These are phyloP conservation scores for Fusarium nematophilum DNA, from an alignment of 2,329 filamentous ascomycete genomes.

Conservation along the genomic window DNA sequence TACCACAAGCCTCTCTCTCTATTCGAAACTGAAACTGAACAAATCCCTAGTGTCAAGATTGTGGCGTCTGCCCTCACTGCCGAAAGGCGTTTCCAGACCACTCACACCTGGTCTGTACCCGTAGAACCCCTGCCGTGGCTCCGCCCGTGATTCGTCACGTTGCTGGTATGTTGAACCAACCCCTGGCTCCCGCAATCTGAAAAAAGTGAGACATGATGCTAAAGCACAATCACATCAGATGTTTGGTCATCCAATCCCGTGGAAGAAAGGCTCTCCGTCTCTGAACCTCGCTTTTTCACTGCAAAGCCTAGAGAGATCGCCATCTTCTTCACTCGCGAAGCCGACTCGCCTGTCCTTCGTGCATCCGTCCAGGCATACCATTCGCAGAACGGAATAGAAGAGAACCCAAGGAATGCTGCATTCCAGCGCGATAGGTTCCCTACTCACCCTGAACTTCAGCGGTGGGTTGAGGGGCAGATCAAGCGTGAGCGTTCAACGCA, in stretches of 20 bases:
- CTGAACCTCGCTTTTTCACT: constrained; percentile 51
- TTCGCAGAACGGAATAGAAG: constrained; percentile 46
- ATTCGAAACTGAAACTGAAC: constrained; percentile 44
- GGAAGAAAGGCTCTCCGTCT: constrained; percentile 50
- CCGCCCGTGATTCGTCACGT: constrained; percentile 54
- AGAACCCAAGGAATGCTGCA: constrained; percentile 50
- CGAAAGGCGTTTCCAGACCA: constrained; percentile 55
- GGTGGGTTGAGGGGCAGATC: constrained; percentile 54
- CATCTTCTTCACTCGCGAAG: constrained; percentile 50
- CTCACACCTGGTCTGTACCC: constrained; percentile 54
- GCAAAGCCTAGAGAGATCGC: constrained; percentile 51
- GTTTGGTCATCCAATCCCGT: constrained; percentile 51
- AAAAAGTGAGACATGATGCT: constrained; percentile 40
- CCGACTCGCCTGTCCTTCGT: constrained; percentile 52
- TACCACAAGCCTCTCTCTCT: constrained; percentile 12
- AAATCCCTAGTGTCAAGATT: constrained; percentile 52
- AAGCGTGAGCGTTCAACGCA: constrained; percentile 46
- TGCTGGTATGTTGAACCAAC: constrained; percentile 49
- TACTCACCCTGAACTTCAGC: constrained; percentile 49
- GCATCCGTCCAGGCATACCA: constrained; percentile 54
- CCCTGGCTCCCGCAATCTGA: constrained; percentile 17
- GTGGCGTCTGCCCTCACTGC: constrained; percentile 56
- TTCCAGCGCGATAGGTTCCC: constrained; percentile 53
- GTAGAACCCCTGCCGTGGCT: constrained; percentile 51
- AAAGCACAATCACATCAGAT: constrained; percentile 48